phyloP scores from a whole-genome alignment of 139 green algal genomes.

The Picochlorum sp. region DNA sequence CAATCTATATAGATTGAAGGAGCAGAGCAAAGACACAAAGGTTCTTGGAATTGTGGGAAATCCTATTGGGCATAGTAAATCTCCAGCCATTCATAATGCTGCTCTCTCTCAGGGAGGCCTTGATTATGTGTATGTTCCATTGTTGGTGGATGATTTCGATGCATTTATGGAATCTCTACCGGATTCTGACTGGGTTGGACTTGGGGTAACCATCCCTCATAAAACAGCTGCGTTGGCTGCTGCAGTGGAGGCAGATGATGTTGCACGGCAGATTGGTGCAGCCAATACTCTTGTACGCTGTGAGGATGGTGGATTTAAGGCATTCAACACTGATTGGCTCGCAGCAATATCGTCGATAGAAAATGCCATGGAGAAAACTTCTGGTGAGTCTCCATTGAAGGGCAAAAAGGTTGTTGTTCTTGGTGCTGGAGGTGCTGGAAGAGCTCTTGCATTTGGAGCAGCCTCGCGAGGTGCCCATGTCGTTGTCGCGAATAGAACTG shows the following conservation, averaged over 20 bases:
- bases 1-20: constrained; percentile 51
- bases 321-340: constrained; percentile 91
- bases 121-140: constrained; percentile 88
- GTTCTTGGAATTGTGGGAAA: constrained; percentile 85
- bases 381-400: constrained; percentile 31
- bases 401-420: constrained; percentile 82
- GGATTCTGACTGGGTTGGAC: constrained; percentile 54
- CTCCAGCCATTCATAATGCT: constrained; percentile 82
- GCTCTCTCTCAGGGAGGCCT: constrained; percentile 54
- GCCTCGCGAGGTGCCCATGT: constrained; percentile 42
- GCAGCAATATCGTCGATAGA: constrained; percentile 89
- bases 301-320: constrained; percentile 57
- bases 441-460: constrained; percentile 87
- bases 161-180: constrained; percentile 37
- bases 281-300: constrained; percentile 89
- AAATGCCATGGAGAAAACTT: constrained; percentile 33
- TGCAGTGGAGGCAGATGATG: constrained; percentile 57
- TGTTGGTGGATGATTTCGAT: constrained; percentile 85
- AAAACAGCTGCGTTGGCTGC: constrained; percentile 77
- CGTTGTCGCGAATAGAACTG: constrained; percentile 72
- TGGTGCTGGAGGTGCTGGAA: constrained; percentile 84
- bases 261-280: constrained; percentile 78
- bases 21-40: constrained; percentile 53
- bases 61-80: constrained; percentile 77
- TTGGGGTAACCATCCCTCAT: constrained; percentile 94